Conservation (phyloP, 345 rosid genomes). For the Citrus reticulata region DNA sequence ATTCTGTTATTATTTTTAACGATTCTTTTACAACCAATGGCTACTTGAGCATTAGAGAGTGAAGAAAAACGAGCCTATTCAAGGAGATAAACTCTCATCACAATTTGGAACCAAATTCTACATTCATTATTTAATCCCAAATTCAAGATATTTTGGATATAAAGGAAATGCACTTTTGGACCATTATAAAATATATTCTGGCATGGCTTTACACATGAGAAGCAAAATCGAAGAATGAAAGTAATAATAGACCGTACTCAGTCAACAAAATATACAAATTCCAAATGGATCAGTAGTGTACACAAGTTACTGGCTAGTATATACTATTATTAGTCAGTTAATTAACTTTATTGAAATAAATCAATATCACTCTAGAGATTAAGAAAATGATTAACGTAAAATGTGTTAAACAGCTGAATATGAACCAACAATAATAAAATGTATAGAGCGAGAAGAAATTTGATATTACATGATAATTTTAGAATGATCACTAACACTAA, state of each 20-base stretch:
- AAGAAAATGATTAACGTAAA: no score
- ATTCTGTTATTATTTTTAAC: no score
- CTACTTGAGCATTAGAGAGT: no score
- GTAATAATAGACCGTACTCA: not conserved
- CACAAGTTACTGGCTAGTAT: not conserved
- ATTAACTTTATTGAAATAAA: no score
- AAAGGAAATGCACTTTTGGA: constrained; percentile 5
- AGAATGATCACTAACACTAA: not conserved
- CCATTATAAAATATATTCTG: not conserved
- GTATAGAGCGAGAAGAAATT: not conserved
- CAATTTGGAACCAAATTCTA: constrained; percentile 3
- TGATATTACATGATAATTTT: not conserved
- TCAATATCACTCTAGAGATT: no score
- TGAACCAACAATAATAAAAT: not conserved
- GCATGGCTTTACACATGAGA: not conserved
- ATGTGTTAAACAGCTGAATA: no score
- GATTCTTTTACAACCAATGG: no score
- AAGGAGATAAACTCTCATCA: not conserved
- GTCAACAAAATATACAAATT: not conserved
- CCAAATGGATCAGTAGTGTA: not conserved
- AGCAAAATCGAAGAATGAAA: not conserved
- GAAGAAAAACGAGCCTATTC: no score
- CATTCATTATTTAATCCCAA: not conserved
- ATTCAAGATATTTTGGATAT: not conserved
- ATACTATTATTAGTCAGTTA: no score